phyloP scores from a whole-genome alignment of 2,329 filamentous ascomycete species.

The Pestalotiopsis sp. region DNA sequence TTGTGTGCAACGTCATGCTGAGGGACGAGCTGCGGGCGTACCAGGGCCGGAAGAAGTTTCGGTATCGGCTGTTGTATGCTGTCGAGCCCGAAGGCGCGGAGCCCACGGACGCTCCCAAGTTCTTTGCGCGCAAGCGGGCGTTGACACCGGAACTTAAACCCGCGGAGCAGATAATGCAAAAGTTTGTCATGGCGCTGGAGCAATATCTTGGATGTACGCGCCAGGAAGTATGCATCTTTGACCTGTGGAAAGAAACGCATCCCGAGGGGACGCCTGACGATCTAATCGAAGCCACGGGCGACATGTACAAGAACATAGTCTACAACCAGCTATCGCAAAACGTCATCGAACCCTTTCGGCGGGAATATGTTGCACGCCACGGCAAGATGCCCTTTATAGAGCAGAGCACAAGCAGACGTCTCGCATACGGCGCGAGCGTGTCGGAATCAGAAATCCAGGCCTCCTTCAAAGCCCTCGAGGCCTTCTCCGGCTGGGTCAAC shows the following conservation, averaged over 20 bases:
- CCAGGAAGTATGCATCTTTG: slow-evolving; percentile 16
- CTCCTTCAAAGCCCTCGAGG: slow-evolving; percentile 7
- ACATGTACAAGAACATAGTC: slow-evolving; percentile 20
- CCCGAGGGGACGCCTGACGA: slow-evolving; percentile 11
- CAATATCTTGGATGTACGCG: slow-evolving; percentile 14
- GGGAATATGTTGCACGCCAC: slow-evolving; percentile 13
- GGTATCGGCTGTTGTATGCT: slow-evolving; percentile 19
- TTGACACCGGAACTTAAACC: slow-evolving; percentile 1
- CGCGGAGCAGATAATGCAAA: slow-evolving; percentile 14
- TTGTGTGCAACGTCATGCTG: slow-evolving; percentile 14
- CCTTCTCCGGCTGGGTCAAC: slow-evolving; percentile 19
- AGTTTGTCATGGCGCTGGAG: slow-evolving; percentile 17
- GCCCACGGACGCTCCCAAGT: slow-evolving; percentile 14
- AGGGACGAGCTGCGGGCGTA: not conserved
- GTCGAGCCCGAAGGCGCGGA: slow-evolving; percentile 12
- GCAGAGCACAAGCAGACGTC: slow-evolving; percentile 15
- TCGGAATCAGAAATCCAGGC: slow-evolving; percentile 6
- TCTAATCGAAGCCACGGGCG: slow-evolving; percentile 16
- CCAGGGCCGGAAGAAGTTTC: not conserved
- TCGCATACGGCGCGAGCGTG: slow-evolving; percentile 17
- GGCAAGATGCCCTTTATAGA: slow-evolving; percentile 19
- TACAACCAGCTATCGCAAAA: slow-evolving; percentile 15
- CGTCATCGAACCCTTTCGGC: slow-evolving; percentile 15
- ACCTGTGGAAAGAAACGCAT: slow-evolving; percentile 18
- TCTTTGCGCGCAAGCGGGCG: slow-evolving; percentile 12